A percentile compares a stretch with the other conserved stretches of the same genome.
Conservation (phyloP, 2,329 filamentous ascomycete genomes). For the Fusarium oligoseptatum region DNA sequence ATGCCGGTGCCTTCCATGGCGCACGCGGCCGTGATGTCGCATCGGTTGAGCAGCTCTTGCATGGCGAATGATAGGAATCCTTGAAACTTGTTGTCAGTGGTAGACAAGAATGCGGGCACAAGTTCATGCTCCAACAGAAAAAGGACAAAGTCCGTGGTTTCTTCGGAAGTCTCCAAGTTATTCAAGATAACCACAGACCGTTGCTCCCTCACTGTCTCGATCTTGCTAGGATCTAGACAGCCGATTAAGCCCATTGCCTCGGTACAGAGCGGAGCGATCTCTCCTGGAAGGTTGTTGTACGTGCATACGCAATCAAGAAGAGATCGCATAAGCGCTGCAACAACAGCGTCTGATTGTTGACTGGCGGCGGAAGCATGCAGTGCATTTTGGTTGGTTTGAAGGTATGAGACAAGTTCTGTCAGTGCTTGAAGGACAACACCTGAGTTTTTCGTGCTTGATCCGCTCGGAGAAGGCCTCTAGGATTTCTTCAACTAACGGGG, state of each 20-base stretch:
- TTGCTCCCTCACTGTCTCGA: slow-evolving; percentile 83
- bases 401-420: slow-evolving; percentile 79
- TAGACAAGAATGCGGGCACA: slow-evolving; percentile 91
- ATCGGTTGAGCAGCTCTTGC: slow-evolving; percentile 87
- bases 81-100: slow-evolving; percentile 87
- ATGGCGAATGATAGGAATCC: slow-evolving; percentile 95
- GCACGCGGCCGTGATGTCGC: slow-evolving; percentile 75
- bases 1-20: slow-evolving; percentile 55
- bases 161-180: slow-evolving; percentile 83
- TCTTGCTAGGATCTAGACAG: slow-evolving; percentile 89
- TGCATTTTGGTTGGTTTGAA: slow-evolving; percentile 80
- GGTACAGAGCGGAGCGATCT: slow-evolving; percentile 80
- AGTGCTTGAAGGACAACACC: slow-evolving; percentile 88
- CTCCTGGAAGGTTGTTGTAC: slow-evolving; percentile 76
- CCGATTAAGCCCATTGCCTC: slow-evolving; percentile 90
- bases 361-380: slow-evolving; percentile 84
- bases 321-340: slow-evolving; percentile 79
- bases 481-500: slow-evolving; percentile 63
- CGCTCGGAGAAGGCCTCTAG: slow-evolving; percentile 80
- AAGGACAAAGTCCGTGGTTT: slow-evolving; percentile 87
- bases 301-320: slow-evolving; percentile 88
- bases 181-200: slow-evolving; percentile 87
- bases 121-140: slow-evolving; percentile 89
- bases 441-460: slow-evolving; percentile 85
- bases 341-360: slow-evolving; percentile 83